Evolutionary conservation across 495 filamentous ascomycete species (phyloP), one percentile per base, ranked within the genome.

Genomic region (Pseudomonodictys pantanalensis): DNA sequence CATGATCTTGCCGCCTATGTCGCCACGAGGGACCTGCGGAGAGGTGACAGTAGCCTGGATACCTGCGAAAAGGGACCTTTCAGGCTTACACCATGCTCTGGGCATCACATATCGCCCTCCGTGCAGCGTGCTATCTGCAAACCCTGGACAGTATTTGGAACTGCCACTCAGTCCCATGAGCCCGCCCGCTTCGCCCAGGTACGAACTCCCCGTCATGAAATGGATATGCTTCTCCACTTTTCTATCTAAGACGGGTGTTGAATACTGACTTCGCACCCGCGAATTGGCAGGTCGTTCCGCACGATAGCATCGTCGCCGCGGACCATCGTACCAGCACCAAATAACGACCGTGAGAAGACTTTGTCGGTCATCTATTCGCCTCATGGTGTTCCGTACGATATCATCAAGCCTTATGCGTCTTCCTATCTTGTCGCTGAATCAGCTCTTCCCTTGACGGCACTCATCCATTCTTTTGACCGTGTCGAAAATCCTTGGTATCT

Each of bases 61-160:
- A 26, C 75, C 82, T 2, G 80, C 84, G 32, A 82, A 80, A 66
- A 65, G 76, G 41, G 85, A 90, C 65, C 47, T 87, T 2, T 77
- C 79, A 0, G 79, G 81, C 20, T 62, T 88, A 1, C 86, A 89
- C 64, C 80, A 78, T 9, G 87, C 86, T 4, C 76, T 90, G 43
- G 85, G 83, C 30, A 87, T 90, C 25, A 90, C 85, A 0, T 89
- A 89, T 66, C 77, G 79, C 22, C 77, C 86, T 22, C 83, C 83
- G 10, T 67, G 64, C 42, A 69, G 56, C n/a, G 65, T 72, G 9
- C 58, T 71, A 6, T 72, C 66, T 32, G 52, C 66, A 58, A 12
- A 29, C 18, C 54, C 59, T 20, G 56, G 66, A 41, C 60, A 62
- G 28, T 66, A 71, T 46, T 56, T 67, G 35, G 54, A 66, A 53